Evolutionary conservation across 495 filamentous ascomycete genomes (phyloP), one percentile per base, ranked within the genome.

Genomic region (Neurospora tetrasperma): DNA sequence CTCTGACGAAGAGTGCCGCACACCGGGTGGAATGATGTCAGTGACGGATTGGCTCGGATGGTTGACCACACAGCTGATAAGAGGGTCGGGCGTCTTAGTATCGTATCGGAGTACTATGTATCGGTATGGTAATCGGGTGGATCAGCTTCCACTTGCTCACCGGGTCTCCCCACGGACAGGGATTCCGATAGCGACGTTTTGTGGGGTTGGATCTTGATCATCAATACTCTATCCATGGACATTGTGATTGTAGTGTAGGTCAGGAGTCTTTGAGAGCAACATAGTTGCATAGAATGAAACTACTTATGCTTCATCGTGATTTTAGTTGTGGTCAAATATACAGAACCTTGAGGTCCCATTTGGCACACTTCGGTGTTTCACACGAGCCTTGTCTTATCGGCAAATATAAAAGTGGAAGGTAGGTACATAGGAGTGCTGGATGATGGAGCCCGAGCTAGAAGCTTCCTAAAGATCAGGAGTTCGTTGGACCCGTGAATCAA

Each of bases 11-110:
- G 46, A 20, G 71, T 71, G 35, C 20, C 31, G 35, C 43, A 23
- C 10, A 23, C 10, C 35, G 69, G 68, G 31, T 62, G 62, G 54
- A 72, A 80, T 78, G 79, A 79, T 79, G 78, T 79, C 78, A 80
- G 76, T 74, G 72, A 68, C 70, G 74, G 14, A 66, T 66, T 66
- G 54, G 27, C 27, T 66, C 54, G 54, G 54, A 62, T 62, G 54
- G 39, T 40, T 40, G 39, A 40, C 39, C 10, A 54, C 23, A 59
- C 7, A 59, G 48, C 48, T 59, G 54, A 62, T 35, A 62, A 35
- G 54, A 62, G 54, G 27, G 27, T 23, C 12, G 23, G 54, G 54
- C 23, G 54, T 62, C 12, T 62, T 62, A 62, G 35, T 38, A 38
- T 62, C 54, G 54, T n/a, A n/a, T 23, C 23, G 23, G 23, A 23